These are phyloP conservation scores for Penicillium alfredii DNA, from an alignment of 495 filamentous ascomycete species.

Conservation along the genomic window DNA sequence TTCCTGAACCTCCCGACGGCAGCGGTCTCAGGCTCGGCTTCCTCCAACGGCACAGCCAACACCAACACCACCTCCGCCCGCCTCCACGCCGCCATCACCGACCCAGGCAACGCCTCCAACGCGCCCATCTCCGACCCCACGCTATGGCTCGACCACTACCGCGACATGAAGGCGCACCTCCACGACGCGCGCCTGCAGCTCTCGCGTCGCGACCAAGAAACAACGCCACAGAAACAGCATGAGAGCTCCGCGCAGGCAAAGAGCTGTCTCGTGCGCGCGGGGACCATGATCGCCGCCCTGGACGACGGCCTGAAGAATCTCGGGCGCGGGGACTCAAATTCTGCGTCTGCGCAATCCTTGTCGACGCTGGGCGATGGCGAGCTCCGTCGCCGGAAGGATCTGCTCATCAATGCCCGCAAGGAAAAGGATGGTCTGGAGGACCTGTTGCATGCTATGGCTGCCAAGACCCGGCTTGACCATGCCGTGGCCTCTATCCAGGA, in stretches of 20 bases:
- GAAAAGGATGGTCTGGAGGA: constrained; percentile 85
- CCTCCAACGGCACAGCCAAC: constrained; percentile 34
- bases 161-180: constrained; percentile 73
- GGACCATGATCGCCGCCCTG: constrained; percentile 58
- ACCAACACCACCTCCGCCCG: constrained; percentile 30
- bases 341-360: constrained; percentile 1
- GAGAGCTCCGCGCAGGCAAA: constrained; percentile 81
- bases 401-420: constrained; percentile 68
- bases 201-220: constrained; percentile 68
- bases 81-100: constrained; percentile 38
- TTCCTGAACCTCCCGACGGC: constrained; percentile 77
- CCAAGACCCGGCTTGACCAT: constrained; percentile 44
- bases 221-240: constrained; percentile 58
- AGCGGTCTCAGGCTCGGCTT: constrained; percentile 36
- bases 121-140: constrained; percentile 63
- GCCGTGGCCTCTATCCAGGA: constrained; percentile 48
- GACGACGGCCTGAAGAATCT: constrained; percentile 62
- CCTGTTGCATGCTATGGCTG: constrained; percentile 65
- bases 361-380: constrained; percentile 75
- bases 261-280: constrained; percentile 69
- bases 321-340: constrained; percentile 8
- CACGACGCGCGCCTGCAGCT: constrained; percentile 76
- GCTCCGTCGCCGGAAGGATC: constrained; percentile 69
- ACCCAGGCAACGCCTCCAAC: constrained; percentile 40
- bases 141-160: constrained; percentile 81